phyloP scores from a whole-genome alignment of 345 rosid species.

The Turnera subulata region DNA sequence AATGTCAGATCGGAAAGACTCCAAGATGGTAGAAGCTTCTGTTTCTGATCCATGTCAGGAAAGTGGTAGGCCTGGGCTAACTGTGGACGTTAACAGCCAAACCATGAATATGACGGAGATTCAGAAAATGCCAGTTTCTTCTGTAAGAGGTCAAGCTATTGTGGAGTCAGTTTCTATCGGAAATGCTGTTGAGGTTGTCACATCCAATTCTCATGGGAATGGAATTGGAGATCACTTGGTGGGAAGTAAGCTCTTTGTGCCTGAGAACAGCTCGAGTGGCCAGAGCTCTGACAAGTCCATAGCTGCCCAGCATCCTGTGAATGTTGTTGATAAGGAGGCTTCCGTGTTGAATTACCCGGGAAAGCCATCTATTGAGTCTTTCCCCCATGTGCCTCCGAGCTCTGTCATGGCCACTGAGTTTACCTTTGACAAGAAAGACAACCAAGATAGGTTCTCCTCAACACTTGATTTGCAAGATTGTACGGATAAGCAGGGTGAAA shows the following conservation, averaged over 20 bases:
- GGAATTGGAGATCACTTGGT: constrained; percentile 22
- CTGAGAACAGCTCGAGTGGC: constrained; percentile 21
- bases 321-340: constrained; percentile 35
- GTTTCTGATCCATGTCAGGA: constrained; percentile 27
- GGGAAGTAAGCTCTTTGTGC: constrained; percentile 15
- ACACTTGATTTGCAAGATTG: constrained; percentile 22
- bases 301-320: constrained; percentile 27
- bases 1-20: constrained; percentile 21
- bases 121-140: constrained; percentile 27
- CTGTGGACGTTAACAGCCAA: constrained; percentile 19
- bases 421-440: constrained; percentile 23
- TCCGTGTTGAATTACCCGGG: constrained; percentile 25
- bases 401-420: constrained; percentile 26
- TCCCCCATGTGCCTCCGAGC: constrained; percentile 24
- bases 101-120: constrained; percentile 19
- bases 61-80: constrained; percentile 15
- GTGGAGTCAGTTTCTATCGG: constrained; percentile 21
- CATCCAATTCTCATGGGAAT: constrained; percentile 20
- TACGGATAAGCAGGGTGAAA: constrained; percentile 12
- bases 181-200: constrained; percentile 23
- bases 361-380: constrained; percentile 20
- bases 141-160: constrained; percentile 20
- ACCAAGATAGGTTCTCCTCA: constrained; percentile 35
- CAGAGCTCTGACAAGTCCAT: constrained; percentile 26
- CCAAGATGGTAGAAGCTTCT: constrained; percentile 26